These are phyloP conservation scores for Sparassis latifolia DNA, from an alignment of 1,284 basidiomycete genomes.

Conservation along the genomic window DNA sequence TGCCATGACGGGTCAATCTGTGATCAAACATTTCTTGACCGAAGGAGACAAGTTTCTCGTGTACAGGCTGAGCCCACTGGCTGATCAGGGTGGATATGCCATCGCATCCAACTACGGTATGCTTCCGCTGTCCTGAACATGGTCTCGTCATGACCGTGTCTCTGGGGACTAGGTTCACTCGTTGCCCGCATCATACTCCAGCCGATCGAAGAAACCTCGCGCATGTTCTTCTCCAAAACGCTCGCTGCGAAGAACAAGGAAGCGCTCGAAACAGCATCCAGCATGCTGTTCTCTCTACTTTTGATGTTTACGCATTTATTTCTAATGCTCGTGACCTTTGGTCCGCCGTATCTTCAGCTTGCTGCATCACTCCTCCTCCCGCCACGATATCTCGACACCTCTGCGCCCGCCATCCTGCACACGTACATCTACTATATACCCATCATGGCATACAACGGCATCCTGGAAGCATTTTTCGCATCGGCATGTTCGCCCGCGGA, in stretches of 20 bases:
- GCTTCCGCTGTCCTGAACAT: conserved; percentile 14
- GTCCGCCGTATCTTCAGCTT: conserved; percentile 66
- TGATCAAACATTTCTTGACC: conserved; percentile 92
- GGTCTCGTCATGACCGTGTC: neutral
- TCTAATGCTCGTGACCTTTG: conserved; percentile 69
- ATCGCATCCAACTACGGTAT: conserved; percentile 90
- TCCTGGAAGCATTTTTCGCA: conserved; percentile 84
- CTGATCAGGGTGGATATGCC: conserved; percentile 91
- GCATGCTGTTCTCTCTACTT: conserved; percentile 37
- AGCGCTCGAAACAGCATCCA: conserved; percentile 21
- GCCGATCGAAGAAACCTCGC: conserved; percentile 85
- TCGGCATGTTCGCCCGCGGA: conserved; percentile 65
- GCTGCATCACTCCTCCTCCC: conserved; percentile 70
- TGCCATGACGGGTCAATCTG: conserved; percentile 80
- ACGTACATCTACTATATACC: conserved; percentile 87
- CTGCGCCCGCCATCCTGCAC: conserved; percentile 66
- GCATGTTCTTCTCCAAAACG: conserved; percentile 79
- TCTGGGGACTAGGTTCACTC: conserved; percentile 62
- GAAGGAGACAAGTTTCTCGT: conserved; percentile 93
- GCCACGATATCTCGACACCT: conserved; percentile 60
- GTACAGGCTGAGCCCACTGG: conserved; percentile 73
- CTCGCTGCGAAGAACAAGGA: conserved; percentile 29
- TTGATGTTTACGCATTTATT: conserved; percentile 72
- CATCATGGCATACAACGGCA: conserved; percentile 81
- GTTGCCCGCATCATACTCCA: conserved; percentile 89